Evolutionary conservation across 164 flowering plant genomes (phyloP), one percentile per base, ranked within the genome.

Genomic region (Vitis vinifera): DNA sequence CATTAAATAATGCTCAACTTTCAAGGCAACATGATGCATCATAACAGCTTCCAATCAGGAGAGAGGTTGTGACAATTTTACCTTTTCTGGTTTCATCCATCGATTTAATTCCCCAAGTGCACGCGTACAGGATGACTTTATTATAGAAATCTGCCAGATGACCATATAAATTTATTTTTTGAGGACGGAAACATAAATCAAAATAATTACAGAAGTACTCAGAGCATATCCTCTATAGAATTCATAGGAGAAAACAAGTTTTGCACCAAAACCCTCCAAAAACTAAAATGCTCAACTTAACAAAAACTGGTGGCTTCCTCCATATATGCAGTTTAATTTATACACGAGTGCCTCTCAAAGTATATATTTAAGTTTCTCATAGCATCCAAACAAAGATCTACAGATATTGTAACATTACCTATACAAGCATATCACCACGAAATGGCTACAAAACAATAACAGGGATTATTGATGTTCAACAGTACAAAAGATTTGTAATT

Each of bases 11-110:
- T 19, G 44, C n/a, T 23, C 2, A 10, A 44, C 8, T 58, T 8
- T 9, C 37, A 51, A 63, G 10, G 15, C 57, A 62, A 8, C 29
- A 29, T 59, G 29, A 7, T 3, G 8, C n/a, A 14, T 56, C 4
- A 29, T 12, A 48, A 64, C 37, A 68, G 49, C 27, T 12, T 15
- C 12, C 15, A 50, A 29, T n/a, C n/a, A 23, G 49, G 3, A 29
- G 29, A 29, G 51, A 52, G 14, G 52, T 47, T 61, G 4, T 8
- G 7, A 58, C n/a, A 55, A 29, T 12, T 0, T 13, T 68, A 80
- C 90, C 79, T 85, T 85, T 67, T 87, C 84, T 51, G 90, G 88
- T 30, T 0, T 68, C 83, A 87, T 85, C 90, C 90, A 87, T 13
- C 58, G 51, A 44, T 66, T 78, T 47, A 87, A 53, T 64, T 83